Conservation (phyloP, 805 yeast genomes). For the Saturnispora bothae region DNA sequence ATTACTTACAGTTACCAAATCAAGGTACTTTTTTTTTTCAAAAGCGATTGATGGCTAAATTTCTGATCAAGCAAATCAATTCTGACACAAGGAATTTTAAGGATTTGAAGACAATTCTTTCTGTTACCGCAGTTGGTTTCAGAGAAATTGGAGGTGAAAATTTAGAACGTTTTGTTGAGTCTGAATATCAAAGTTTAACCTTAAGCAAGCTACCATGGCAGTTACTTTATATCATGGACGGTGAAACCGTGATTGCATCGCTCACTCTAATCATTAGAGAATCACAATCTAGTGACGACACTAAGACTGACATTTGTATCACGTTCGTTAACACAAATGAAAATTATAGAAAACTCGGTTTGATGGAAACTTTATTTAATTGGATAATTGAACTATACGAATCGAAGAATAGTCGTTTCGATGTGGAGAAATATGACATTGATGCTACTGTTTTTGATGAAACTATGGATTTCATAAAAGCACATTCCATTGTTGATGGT, state of each 20-base stretch:
- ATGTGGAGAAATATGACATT: background rate
- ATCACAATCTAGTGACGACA: background rate
- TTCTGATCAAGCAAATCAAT: constrained; percentile 1
- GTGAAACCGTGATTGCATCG: constrained; percentile 1
- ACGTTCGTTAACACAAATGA: constrained; percentile 1
- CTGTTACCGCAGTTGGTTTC: background rate
- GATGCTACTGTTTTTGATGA: background rate
- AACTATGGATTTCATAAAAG: background rate
- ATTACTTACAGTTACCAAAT: no score
- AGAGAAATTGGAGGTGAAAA: background rate
- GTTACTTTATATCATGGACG: constrained; percentile 1
- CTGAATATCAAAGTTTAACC: background rate
- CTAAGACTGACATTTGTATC: constrained; percentile 2
- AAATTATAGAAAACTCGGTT: constrained; percentile 4
- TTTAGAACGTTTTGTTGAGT: background rate
- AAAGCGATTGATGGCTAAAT: background rate
- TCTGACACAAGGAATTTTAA: background rate
- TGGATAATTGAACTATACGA: background rate
- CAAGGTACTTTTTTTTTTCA: no score
- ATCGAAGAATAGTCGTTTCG: background rate
- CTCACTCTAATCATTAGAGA: constrained; percentile 1
- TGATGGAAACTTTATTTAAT: constrained; percentile 3
- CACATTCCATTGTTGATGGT: background rate
- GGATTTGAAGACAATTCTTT: background rate
- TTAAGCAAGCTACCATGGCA: background rate